These are phyloP conservation scores for Combretum micranthum DNA, from an alignment of 345 rosid genomes.

Conservation along the genomic window DNA sequence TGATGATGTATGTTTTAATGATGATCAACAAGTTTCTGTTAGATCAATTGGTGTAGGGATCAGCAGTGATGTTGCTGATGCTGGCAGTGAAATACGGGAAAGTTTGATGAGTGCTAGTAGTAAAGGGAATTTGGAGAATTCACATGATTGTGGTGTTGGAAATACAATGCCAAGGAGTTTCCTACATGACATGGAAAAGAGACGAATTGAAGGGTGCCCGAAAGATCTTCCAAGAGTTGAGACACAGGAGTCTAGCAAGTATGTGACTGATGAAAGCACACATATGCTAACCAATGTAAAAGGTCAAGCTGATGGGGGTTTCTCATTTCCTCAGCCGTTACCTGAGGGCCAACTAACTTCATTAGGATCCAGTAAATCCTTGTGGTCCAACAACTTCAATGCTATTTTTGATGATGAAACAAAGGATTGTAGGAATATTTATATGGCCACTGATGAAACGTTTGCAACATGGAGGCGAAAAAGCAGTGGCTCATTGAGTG, in stretches of 20 bases:
- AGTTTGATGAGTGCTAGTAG: constrained; percentile 88
- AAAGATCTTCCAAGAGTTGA: constrained; percentile 37
- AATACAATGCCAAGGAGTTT: constrained; percentile 41
- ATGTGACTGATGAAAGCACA: constrained; percentile 40
- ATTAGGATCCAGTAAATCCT: constrained; percentile 56
- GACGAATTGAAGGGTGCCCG: constrained; percentile 34
- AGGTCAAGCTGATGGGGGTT: constrained; percentile 55
- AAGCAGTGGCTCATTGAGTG: constrained; percentile 67
- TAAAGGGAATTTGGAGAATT: constrained; percentile 75
- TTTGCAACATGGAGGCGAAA: constrained; percentile 65
- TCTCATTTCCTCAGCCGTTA: constrained; percentile 67
- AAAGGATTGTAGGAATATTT: constrained; percentile 43
- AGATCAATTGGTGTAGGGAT: constrained; percentile 98
- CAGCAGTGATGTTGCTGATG: constrained; percentile 86
- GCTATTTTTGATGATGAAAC: constrained; percentile 37
- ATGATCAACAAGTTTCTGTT: constrained; percentile 89
- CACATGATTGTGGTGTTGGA: constrained; percentile 48
- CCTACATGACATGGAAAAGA: constrained; percentile 44
- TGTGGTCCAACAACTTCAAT: constrained; percentile 56
- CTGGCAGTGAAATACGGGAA: constrained; percentile 84
- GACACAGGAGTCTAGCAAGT: constrained; percentile 36
- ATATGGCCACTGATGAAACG: constrained; percentile 60
- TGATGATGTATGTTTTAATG: constrained; percentile 60
- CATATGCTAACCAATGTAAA: constrained; percentile 31
- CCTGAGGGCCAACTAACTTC: constrained; percentile 47